Base-by-base conservation (phyloP, 768 basidiomycete genomes). In the Nevesoporus exiguus region DNA sequence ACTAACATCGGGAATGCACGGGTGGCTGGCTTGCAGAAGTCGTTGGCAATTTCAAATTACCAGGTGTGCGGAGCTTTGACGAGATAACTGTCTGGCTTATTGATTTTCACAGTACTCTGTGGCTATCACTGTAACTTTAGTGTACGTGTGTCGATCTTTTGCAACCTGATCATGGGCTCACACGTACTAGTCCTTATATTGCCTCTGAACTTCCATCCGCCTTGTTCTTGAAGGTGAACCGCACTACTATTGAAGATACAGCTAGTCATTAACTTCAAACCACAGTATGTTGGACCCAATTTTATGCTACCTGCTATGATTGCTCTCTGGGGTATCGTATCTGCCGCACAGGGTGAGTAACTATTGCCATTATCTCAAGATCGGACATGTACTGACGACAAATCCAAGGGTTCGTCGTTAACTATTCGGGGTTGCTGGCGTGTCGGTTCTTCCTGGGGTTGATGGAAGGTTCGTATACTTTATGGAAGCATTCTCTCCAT, bases 1-100 rank as follows among this genome's bases (percentile, higher is more conserved):
- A 66, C 61, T 17, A 84, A 83, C 59, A 74, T 85, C 31, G 79
- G 74, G 15, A 86, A 86, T 60, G 84, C 84, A 22, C 75, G 78
- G 15, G 74, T 85, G 2, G 85, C 81, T 11, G 84, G 84, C 6
- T 65, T 86, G 55, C 80, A 84, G 61, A 76, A 66, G 19, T 76
- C 81, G 44, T 63, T 86, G 44, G 70, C 17, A 3, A 59, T 71
- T 37, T 58, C 66, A 7, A 63, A 68, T 39, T 64, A 71, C 40
- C 61, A 70, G 54, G 68, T 66, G 41, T 13, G 33, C 36, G n/a
- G 6, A n/a, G 7, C 1, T 14, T 14, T 41, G 1, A 1, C 19
- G n/a, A 7, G 7, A 5, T 7, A 2, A 22, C 29, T 44, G 4
- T 17, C 11, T 6, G 17, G 29, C 60, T 57, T 3, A 57, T 37